Base-by-base conservation (phyloP, 1,284 basidiomycete genomes). In the Boletellus deceptivus region DNA sequence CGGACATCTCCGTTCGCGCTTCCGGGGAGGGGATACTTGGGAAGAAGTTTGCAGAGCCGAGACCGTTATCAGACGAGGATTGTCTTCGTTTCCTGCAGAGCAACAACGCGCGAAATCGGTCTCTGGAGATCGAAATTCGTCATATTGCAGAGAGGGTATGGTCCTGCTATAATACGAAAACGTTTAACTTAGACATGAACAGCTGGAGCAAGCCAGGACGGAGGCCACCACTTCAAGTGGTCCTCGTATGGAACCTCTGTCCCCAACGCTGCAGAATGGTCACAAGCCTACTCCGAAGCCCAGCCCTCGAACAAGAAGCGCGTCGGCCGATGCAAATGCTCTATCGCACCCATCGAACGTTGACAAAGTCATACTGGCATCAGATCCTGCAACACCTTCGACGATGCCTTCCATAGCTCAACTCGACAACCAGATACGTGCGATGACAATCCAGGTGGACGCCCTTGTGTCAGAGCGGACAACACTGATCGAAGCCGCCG, bases 61-160 rank as follows among this genome's bases (percentile, higher is more conserved):
- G 55, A 34, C 43, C 54, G 14, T 49, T 70, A 38, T 61, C 67
- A 5, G 65, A 67, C 20, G 72, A 73, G 36, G 71, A 77, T 17
- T 72, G 74, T n/a, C 61, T 75, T 24, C 61, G 65, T 13, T 64
- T 76, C 18, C 56, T 79, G 24, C 71, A 75, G 36, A 59, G 67
- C 42, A 74, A 72, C 14, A 61, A 62, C 17, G 60, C 67, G 11
- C 67, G 72, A 40, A 81, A 82, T 53, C 70, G 69, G 46, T 61
- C 64, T 9, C 56, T 83, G 50, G 77, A 79, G 49, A 50, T 64
- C 9, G 79, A 82, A 57, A 69, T 83, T 37, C 69, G 69, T 39
- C 57, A 55, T 31, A 64, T 82, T 27, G 60, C 65, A 5, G 63
- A 65, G 49, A 68, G 61, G 59, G 81, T 79, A 50, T 22, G 71